phyloP scores from a whole-genome alignment of 1,284 basidiomycete genomes.

The Ceratobasidium sp. region DNA sequence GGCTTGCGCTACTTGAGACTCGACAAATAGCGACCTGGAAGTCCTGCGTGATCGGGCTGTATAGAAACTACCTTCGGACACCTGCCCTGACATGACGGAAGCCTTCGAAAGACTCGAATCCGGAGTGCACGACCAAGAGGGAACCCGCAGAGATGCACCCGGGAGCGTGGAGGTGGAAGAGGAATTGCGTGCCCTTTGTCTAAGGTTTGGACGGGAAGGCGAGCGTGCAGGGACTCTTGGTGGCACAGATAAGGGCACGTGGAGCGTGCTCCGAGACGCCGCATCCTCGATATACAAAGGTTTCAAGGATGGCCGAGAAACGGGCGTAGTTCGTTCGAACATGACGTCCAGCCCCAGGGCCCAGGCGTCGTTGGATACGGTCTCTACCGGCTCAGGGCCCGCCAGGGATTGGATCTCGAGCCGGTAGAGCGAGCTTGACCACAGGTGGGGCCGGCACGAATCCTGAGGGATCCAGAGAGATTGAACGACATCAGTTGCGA shows the following conservation, averaged over 20 bases:
- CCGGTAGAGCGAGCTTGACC: neutral
- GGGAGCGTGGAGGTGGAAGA: neutral
- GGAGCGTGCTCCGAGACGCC: neutral
- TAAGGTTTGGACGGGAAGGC: constrained; percentile 1
- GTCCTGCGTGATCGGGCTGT: no score
- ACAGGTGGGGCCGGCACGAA: neutral
- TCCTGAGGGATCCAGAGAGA: neutral
- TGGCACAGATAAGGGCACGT: neutral
- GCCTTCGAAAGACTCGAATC: no score
- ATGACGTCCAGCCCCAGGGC: neutral
- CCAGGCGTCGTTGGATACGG: neutral
- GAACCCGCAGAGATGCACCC: neutral
- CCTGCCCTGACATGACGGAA: no score
- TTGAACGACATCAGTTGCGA: no score
- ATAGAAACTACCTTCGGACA: no score
- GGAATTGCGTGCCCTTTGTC: neutral
- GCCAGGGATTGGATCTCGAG: neutral
- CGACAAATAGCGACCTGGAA: no score
- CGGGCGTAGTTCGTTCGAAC: neutral
- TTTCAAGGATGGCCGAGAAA: no score
- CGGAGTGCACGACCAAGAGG: no score
- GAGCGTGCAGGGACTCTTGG: neutral
- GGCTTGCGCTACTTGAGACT: no score
- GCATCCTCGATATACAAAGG: neutral
- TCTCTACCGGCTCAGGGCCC: neutral